Conservation (phyloP, 768 basidiomycete species). For the Hygrophorus pudorinus region DNA sequence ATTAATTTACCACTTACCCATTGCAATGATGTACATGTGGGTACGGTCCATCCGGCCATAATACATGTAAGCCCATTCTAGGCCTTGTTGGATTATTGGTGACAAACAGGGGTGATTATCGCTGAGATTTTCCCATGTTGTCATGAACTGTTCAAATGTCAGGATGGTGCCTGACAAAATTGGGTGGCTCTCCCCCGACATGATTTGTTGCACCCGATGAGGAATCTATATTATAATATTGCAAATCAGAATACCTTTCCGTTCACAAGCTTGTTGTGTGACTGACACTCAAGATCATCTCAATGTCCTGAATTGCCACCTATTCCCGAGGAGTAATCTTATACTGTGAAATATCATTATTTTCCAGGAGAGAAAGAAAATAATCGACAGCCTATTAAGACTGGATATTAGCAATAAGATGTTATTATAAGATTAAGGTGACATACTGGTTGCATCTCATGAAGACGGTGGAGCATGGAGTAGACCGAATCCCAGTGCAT, state of each 20-base stretch:
- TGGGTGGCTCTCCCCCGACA: too few relatives aligned
- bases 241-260: background rate
- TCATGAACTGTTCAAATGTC: too few relatives aligned
- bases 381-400: too few relatives aligned
- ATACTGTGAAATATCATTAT: slow-evolving; percentile 3
- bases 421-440: too few relatives aligned
- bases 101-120: slow-evolving; percentile 3
- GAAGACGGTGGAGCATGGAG: slow-evolving; percentile 7
- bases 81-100: slow-evolving; percentile 2
- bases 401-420: too few relatives aligned
- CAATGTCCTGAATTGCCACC: slow-evolving; percentile 10
- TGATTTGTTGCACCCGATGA: too few relatives aligned
- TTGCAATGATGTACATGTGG: slow-evolving; percentile 7
- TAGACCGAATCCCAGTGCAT: slow-evolving; percentile 10
- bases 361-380: slow-evolving; percentile 5
- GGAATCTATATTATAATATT: slow-evolving; percentile 11
- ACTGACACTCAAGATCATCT: slow-evolving; percentile 5
- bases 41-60: slow-evolving; percentile 7
- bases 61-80: slow-evolving; percentile 7
- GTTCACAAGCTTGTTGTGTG: background rate
- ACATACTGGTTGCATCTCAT: too few relatives aligned
- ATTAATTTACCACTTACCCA: slow-evolving; percentile 5
- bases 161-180: too few relatives aligned
- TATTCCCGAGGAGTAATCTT: slow-evolving; percentile 8
- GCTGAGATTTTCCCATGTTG: too few relatives aligned